Conservation (phyloP, 2,329 filamentous ascomycete species). For the Colletotrichum sidae region DNA sequence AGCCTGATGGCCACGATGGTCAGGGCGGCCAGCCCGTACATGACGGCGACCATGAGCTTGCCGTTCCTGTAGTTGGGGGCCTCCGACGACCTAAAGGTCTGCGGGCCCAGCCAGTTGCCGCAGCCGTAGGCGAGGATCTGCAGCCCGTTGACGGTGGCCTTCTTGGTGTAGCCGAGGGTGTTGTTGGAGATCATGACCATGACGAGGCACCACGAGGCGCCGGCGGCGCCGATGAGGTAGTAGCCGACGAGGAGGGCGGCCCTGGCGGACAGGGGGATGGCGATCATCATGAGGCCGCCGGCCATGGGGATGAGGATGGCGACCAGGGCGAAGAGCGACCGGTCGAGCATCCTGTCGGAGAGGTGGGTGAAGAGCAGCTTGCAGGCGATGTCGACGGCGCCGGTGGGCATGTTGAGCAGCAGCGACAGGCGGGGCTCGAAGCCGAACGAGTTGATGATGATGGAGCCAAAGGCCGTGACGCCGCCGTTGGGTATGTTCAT, state of each 20-base stretch:
- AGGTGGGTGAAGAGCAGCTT: slow-evolving; percentile 43
- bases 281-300: slow-evolving; percentile 44
- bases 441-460: slow-evolving; percentile 39
- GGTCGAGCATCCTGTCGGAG: slow-evolving; percentile 42
- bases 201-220: slow-evolving; percentile 42
- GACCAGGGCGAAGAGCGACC: slow-evolving; percentile 41
- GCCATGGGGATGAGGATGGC: slow-evolving; percentile 44
- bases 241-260: slow-evolving; percentile 40
- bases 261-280: slow-evolving; percentile 40
- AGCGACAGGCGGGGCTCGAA: slow-evolving; percentile 32
- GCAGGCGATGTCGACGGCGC: slow-evolving; percentile 37
- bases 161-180: slow-evolving; percentile 45
- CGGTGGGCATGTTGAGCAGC: slow-evolving; percentile 40
- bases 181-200: slow-evolving; percentile 45
- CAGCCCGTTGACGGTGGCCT: slow-evolving; percentile 42
- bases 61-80: slow-evolving; percentile 41
- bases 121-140: slow-evolving; percentile 40
- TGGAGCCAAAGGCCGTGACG: slow-evolving; percentile 37
- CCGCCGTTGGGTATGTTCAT: slow-evolving; percentile 41
- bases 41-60: slow-evolving; percentile 42
- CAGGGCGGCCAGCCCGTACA: slow-evolving; percentile 38
- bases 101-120: slow-evolving; percentile 42
- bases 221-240: slow-evolving; percentile 42
- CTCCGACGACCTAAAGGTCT: slow-evolving; percentile 41
- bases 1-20: slow-evolving; percentile 36